phyloP scores from a whole-genome alignment of 2,329 filamentous ascomycete genomes.

The Fusarium virguliforme region DNA sequence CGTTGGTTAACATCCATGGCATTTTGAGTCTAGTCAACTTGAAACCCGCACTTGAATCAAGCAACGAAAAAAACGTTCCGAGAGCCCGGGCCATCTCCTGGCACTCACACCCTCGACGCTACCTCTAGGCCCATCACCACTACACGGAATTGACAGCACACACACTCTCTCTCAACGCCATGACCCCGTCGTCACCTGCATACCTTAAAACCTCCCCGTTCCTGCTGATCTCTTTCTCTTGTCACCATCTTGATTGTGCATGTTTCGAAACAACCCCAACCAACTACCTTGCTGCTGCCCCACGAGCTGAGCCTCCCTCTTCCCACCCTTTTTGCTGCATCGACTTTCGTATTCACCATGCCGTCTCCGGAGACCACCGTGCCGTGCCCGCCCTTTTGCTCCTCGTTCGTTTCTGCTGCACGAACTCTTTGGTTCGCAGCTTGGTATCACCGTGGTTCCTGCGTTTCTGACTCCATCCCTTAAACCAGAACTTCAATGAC shows the following conservation, averaged over 20 bases:
- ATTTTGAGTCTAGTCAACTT: neutral
- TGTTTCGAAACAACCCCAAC: constrained; percentile 21
- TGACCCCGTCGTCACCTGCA: constrained; percentile 1
- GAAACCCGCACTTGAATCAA: constrained; percentile 7
- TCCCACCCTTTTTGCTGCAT: constrained; percentile 42
- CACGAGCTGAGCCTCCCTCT: constrained; percentile 35
- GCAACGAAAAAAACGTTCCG: constrained; percentile 28
- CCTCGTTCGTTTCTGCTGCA: constrained; percentile 9
- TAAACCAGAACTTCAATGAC: too few relatives aligned
- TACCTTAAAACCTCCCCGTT: constrained; percentile 6
- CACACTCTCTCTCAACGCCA: neutral
- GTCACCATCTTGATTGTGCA: constrained; percentile 13
- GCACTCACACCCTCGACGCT: constrained; percentile 19
- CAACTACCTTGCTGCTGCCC: neutral
- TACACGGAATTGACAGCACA: constrained; percentile 15
- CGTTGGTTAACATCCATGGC: neutral
- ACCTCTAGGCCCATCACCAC: neutral
- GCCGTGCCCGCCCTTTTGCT: neutral
- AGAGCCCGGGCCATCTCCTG: constrained; percentile 41
- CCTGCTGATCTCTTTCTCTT: constrained; percentile 11
- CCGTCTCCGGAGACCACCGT: neutral
- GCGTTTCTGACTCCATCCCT: constrained; percentile 13
- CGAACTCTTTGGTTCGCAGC: constrained; percentile 2
- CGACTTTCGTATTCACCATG: constrained; percentile 38
- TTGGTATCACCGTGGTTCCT: constrained; percentile 11